Evolutionary conservation across 1,284 basidiomycete genomes (phyloP).

Genomic region (Boletus holoroseus): DNA sequence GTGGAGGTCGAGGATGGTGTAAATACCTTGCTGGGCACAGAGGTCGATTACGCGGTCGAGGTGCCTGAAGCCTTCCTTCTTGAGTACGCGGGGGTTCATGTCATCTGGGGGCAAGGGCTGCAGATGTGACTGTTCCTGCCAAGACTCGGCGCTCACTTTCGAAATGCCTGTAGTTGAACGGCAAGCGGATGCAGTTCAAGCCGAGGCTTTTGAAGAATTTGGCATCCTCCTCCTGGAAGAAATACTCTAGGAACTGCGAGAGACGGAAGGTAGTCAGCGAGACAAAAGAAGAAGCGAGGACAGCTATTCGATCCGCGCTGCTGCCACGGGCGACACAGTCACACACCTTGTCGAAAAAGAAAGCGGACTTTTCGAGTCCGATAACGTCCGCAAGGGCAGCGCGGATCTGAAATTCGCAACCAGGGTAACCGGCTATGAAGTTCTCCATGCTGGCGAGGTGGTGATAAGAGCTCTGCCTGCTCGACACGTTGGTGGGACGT

Average conservation of each 20-base stretch:
- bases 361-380: constrained; percentile 62
- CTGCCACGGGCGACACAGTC: constrained; percentile 8
- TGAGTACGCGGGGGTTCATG: constrained; percentile 58
- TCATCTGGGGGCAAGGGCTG: constrained; percentile 42
- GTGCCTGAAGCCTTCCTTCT: constrained; percentile 56
- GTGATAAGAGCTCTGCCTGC: constrained; percentile 4
- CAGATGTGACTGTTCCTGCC: neutral
- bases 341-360: constrained; percentile 70
- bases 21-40: constrained; percentile 55
- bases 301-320: neutral
- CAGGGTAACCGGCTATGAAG: constrained; percentile 57
- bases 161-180: constrained; percentile 65
- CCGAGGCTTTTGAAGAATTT: constrained; percentile 64
- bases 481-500: constrained; percentile 24
- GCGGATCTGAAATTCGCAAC: constrained; percentile 62
- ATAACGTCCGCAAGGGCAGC: constrained; percentile 59
- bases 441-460: constrained; percentile 50
- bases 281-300: neutral
- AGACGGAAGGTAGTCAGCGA: neutral
- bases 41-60: constrained; percentile 54
- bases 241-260: constrained; percentile 63
- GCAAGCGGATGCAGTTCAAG: constrained; percentile 65
- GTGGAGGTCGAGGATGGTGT: constrained; percentile 61
- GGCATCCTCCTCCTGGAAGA: constrained; percentile 68
- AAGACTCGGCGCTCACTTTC: constrained; percentile 39